These are phyloP conservation scores for Dryadomyces quercivorus DNA, from an alignment of 2,329 filamentous ascomycete species.

Conservation along the genomic window DNA sequence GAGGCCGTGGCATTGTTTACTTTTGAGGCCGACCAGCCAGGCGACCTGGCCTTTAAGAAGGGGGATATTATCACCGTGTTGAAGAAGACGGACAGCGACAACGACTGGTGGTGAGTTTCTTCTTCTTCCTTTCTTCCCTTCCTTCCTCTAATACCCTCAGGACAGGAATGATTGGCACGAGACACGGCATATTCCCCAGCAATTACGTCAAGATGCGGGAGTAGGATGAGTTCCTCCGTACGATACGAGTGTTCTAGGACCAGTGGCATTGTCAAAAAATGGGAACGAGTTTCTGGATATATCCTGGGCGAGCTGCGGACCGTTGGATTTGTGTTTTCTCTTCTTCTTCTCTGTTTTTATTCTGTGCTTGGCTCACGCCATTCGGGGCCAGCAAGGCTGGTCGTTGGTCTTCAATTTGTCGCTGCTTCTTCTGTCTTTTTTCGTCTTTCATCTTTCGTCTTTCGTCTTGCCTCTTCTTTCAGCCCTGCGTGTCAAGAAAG, in stretches of 20 bases:
- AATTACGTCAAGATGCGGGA: conserved; percentile 59
- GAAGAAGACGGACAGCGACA: conserved; percentile 86
- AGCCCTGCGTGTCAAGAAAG: neutral
- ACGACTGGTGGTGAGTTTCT: conserved; percentile 75
- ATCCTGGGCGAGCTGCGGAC: conserved; percentile 1
- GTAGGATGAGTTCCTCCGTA: conserved; percentile 13
- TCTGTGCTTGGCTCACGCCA: neutral
- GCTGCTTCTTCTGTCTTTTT: neutral
- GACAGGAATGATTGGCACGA: conserved; percentile 79
- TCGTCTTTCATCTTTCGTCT: neutral
- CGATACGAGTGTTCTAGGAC: neutral
- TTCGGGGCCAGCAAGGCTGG: too few species aligned
- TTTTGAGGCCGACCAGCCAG: conserved; percentile 87
- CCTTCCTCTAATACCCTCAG: conserved; percentile 22
- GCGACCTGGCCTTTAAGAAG: conserved; percentile 93
- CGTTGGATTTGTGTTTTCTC: neutral
- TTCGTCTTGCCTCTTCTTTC: neutral
- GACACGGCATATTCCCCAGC: conserved; percentile 87
- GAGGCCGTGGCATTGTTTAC: conserved; percentile 87
- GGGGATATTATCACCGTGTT: conserved; percentile 90
- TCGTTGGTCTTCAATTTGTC: neutral
- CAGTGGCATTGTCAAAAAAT: neutral
- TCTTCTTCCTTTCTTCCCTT: neutral
- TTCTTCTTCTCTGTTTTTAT: neutral
- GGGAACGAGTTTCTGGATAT: neutral